Evolutionary conservation across 331 rosid genomes (phyloP), one percentile per base, ranked within the genome.

Genomic region (Arachis monticola): DNA sequence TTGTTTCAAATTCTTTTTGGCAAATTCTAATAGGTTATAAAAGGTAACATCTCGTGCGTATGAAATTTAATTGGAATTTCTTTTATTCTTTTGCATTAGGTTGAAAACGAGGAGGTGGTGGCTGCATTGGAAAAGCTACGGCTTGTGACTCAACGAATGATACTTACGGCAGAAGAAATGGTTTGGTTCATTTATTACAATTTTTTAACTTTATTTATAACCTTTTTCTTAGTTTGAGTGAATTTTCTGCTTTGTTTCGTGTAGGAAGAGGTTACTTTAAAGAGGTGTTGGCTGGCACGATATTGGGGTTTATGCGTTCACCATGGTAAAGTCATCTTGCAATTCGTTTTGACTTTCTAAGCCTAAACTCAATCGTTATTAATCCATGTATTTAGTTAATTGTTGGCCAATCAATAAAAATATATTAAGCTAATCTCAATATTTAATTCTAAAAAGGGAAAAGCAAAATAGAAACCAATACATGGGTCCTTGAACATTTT

Each of bases 251-350:
- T 79, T 44, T 77, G 66, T 67, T 69, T 84, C 82, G 58, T 77
- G 58, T 75, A 95, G 99, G 99, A 95, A 80, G 99, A 95, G 77
- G 91, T 95, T 61, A 88, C 62, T 88, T 72, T 95, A 72, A 95
- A 92, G 96, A 92, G 99, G 90, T 95, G 97, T 55, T 95, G 97
- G 99, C 93, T 95, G 57, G 93, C 99, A 79, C 90, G 88, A 56
- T 95, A 95, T 77, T 90, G 99, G 99, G 82, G 82, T 67, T 83
- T 95, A 79, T 92, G 97, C 58, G 85, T 87, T 74, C 80, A 11
- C 13, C 82, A 86, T 60, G 99, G 99, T 95, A 88, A 77, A 55
- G 13, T 51, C 50, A 65, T 76, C 30, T 70, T 22, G 46, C 72
- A 32, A 32, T 4, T 57, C 45, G 53, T 52, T 64, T 35, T 35